Conservation (phyloP, 345 rosid species). For the Boechera retrofracta region DNA sequence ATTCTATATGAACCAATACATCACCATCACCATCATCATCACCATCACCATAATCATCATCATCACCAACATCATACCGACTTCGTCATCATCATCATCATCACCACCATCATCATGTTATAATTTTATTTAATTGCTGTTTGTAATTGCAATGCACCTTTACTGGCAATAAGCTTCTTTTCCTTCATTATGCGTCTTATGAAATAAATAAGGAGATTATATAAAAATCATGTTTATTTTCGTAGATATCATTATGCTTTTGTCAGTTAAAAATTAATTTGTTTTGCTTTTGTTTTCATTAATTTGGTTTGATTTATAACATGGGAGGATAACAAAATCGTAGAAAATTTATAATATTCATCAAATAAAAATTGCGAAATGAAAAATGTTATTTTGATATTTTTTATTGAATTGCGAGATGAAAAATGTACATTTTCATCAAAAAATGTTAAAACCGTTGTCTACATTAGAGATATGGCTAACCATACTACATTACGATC, state of each 20-base stretch:
- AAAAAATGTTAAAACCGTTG: not conserved
- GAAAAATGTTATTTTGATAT: not conserved
- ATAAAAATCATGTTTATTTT: not conserved
- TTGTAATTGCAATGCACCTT: slow-evolving; percentile 1
- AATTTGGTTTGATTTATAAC: not conserved
- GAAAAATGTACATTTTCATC: not conserved
- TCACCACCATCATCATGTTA: not conserved
- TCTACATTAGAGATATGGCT: not conserved
- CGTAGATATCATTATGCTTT: not conserved
- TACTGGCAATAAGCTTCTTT: slow-evolving; percentile 54
- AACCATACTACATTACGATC: not conserved
- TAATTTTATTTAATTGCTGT: slow-evolving; percentile 5
- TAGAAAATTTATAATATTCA: not conserved
- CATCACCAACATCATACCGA: slow-evolving; percentile 3
- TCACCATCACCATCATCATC: slow-evolving; percentile 25
- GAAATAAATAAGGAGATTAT: not conserved
- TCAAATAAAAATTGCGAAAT: not conserved
- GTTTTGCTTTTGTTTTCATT: not conserved
- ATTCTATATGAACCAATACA: slow-evolving; percentile 63
- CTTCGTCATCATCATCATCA: slow-evolving; percentile 16
- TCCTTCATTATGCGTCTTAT: slow-evolving; percentile 29
- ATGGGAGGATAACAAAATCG: not conserved
- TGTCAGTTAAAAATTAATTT: not conserved
- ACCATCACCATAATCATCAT: slow-evolving; percentile 28
- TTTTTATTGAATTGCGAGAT: not conserved